Evolutionary conservation across 2,329 filamentous ascomycete species (phyloP), one percentile per base, ranked within the genome.

Genomic region (Albifimbria verrucaria): DNA sequence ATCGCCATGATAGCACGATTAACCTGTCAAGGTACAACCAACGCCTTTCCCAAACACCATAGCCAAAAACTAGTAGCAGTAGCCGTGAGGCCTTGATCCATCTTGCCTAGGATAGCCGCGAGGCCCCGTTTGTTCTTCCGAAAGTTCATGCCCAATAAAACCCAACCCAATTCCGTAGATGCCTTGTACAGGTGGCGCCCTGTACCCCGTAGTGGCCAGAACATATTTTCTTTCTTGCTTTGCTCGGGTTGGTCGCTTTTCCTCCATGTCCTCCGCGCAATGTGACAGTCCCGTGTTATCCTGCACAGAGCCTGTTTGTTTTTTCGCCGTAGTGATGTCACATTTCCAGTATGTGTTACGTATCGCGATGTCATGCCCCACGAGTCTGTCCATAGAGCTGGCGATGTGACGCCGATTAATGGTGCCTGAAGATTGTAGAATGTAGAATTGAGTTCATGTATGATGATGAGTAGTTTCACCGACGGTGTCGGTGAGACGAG

Each of bases 401-500:
- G n/a, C n/a, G n/a, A n/a, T n/a, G n/a, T n/a, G n/a, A n/a, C n/a
- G n/a, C n/a, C n/a, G n/a, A n/a, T n/a, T n/a, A n/a, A n/a, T n/a
- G n/a, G n/a, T n/a, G n/a, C n/a, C n/a, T n/a, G n/a, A n/a, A n/a
- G n/a, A 15, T 39, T 5, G 32, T 39, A 39, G 32, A 15, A 39
- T n/a, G n/a, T n/a, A 39, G 11, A 5, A 7, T 12, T 6, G 32
- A 12, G 32, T n/a, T n/a, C 32, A 39, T 12, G 12, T 7, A 39
- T 12, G 15, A 15, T 12, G 5, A 5, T 17, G 6, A 39, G 24
- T 50, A 25, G 42, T 25, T 55, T 62, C 50, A 65, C 36, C 57
- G 62, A 32, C 62, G 59, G 48, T 62, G 64, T 55, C 62, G 62
- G 50, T 67, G 66, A 45, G 67, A 69, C 54, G 64, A 67, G 50